phyloP scores from a whole-genome alignment of 495 filamentous ascomycete genomes.

The Cercophora newfieldiana region DNA sequence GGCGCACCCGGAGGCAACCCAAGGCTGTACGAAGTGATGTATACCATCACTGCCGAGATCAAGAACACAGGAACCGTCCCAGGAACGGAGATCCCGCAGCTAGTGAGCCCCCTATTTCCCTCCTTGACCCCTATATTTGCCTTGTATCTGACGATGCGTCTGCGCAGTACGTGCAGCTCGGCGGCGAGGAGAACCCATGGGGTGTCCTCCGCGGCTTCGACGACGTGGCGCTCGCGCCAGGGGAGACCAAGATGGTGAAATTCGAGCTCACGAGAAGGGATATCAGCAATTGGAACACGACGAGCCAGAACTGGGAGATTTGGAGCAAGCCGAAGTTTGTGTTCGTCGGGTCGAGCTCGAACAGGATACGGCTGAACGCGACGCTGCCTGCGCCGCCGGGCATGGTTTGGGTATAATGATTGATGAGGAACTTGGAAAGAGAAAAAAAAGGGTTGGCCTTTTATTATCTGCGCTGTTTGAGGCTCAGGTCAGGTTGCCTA shows the following conservation, averaged over 20 bases:
- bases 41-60: conserved; percentile 46
- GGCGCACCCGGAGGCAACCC: conserved; percentile 83
- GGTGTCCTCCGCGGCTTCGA: conserved; percentile 76
- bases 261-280: conserved; percentile 78
- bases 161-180: conserved; percentile 56
- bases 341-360: conserved; percentile 42
- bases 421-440: background rate
- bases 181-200: conserved; percentile 64
- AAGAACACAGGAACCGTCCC: conserved; percentile 53
- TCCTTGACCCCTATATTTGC: background rate
- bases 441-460: no score
- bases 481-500: no score
- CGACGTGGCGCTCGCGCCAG: conserved; percentile 64
- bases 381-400: conserved; percentile 20
- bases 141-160: background rate
- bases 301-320: conserved; percentile 73
- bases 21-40: conserved; percentile 45
- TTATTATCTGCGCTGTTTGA: background rate
- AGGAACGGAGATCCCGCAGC: conserved; percentile 60
- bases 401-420: background rate
- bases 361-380: conserved; percentile 18
- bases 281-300: conserved; percentile 74
- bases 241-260: conserved; percentile 58
- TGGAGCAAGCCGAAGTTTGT: conserved; percentile 36
- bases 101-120: conserved; percentile 45